Evolutionary conservation across 2,329 filamentous ascomycete genomes (phyloP).

Genomic region (Aphanocladium album): DNA sequence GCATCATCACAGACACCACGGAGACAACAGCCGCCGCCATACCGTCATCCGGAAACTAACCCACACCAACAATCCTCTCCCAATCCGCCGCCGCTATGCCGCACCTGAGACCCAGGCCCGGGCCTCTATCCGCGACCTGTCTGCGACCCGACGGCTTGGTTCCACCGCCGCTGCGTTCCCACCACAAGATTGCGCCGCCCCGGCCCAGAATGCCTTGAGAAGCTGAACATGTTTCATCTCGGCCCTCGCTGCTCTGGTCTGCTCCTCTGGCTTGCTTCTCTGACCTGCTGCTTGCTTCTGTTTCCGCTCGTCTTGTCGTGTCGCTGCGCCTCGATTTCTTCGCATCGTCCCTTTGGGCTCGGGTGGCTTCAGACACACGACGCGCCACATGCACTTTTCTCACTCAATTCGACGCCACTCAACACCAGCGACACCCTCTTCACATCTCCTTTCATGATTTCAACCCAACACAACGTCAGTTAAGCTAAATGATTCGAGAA

Average conservation of each 20-base stretch:
- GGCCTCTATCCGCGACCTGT: neutral
- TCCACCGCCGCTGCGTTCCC: neutral
- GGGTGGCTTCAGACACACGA: neutral
- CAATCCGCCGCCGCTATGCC: neutral
- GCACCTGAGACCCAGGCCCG: neutral
- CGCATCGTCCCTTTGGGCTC: neutral
- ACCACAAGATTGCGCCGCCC: neutral
- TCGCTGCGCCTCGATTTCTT: neutral
- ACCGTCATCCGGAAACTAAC: no score
- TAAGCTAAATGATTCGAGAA: neutral
- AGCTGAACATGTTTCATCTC: slow-evolving; percentile 7
- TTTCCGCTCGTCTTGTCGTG: no score
- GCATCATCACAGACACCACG: no score
- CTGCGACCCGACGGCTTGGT: neutral
- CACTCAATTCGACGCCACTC: no score
- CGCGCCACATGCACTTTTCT: no score
- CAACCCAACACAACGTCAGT: no score
- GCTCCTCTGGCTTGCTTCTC: no score
- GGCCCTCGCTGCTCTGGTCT: neutral
- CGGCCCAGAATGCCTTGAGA: neutral
- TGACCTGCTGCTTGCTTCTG: no score
- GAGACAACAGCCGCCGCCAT: no score
- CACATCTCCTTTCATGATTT: no score
- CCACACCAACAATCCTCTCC: neutral
- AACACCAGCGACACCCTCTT: no score